Base-by-base conservation (phyloP, 1,139 yeast genomes). In the Yamadazyma aaseri region DNA sequence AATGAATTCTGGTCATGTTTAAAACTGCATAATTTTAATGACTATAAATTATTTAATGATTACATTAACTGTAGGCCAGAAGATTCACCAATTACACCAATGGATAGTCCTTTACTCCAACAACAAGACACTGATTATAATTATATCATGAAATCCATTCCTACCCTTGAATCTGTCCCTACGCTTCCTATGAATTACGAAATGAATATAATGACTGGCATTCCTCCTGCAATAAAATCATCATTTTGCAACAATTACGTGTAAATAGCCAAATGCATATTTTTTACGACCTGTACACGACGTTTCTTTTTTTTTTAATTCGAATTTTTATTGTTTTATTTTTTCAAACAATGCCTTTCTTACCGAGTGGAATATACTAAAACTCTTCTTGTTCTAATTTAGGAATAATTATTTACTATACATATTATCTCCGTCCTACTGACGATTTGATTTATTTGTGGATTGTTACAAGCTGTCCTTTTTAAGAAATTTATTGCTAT, bases 1-100 rank as follows among this genome's bases (percentile, higher is more conserved):
- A 35, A 32, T 1, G 34, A 42, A 12, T 63, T 63, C 40, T 64
- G 69, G 69, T 27, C 26, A 14, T 22, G 25, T 20, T 15, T 38
- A 1, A 10, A 18, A 12, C 4, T 16, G 3, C 28, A 26, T 11
- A 29, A 35, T 17, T 10, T 17, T 12, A 7, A 23, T 17, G 20
- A 21, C 16, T 11, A 20, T 8, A 17, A 28, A 17, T 14, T 38
- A 25, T 31, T 34, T 25, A 27, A 17, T 9, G 27, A 28, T 26
- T 35, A 35, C 33, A 22, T 35, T 20, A 21, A 24, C 21, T 17
- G 17, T 17, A 11, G 34, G 10, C 33, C 29, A 7, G 15, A 14
- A n/a, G 33, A 20, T 16, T 13, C 29, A 15, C 23, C 30, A 17
- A 17, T 31, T 11, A 21, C 35, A 11, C 31, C 29, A 9, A 17